These are phyloP conservation scores for Selenicereus undatus DNA, from an alignment of 148 eudicot species.

Conservation along the genomic window DNA sequence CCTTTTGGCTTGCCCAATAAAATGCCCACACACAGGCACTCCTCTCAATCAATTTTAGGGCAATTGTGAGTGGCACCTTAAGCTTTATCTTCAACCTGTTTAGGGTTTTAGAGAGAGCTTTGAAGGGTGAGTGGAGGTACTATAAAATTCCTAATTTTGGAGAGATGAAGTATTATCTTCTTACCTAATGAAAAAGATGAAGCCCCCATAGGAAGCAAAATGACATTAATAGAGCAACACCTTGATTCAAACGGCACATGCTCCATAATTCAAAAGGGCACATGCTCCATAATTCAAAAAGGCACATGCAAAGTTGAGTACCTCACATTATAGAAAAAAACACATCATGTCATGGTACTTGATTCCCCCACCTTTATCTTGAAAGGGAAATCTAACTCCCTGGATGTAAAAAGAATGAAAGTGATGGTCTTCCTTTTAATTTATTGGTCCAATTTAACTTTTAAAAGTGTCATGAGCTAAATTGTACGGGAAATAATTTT, in stretches of 20 bases:
- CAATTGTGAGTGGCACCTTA: not conserved
- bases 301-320: not conserved
- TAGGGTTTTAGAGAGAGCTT: not conserved
- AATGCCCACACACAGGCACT: not conserved
- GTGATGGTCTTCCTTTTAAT: not conserved
- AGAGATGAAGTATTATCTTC: not conserved
- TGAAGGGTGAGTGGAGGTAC: not conserved
- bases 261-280: not conserved
- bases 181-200: no score
- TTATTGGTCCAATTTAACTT: not conserved
- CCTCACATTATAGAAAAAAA: not conserved
- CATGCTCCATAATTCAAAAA: not conserved
- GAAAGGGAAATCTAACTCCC: not conserved
- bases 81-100: not conserved
- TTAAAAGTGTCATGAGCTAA: no score
- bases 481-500: no score
- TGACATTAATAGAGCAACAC: not conserved
- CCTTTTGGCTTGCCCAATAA: not conserved
- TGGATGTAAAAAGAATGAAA: not conserved
- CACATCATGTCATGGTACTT: not conserved
- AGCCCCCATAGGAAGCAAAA: not conserved
- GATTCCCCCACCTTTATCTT: not conserved
- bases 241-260: not conserved
- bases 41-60: not conserved
- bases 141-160: not conserved